These are phyloP conservation scores for Lonicera japonica DNA, from an alignment of 129 eudicot species.

Conservation along the genomic window DNA sequence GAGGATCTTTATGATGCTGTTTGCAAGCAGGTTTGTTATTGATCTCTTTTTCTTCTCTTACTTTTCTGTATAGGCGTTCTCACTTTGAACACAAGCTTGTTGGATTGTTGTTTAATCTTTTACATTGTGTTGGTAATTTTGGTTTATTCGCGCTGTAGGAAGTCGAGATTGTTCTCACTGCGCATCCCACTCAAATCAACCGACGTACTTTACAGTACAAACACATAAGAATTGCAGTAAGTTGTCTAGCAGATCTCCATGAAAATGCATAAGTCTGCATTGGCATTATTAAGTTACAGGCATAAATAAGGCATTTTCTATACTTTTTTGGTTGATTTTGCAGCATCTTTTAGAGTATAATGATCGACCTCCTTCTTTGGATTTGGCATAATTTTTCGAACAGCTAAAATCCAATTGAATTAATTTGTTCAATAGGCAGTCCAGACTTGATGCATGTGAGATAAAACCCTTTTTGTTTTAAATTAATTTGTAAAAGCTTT, in stretches of 20 bases:
- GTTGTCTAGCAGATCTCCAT: constrained; percentile 10
- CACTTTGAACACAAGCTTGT: not conserved
- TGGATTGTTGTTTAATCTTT: not conserved
- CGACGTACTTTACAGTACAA: constrained; percentile 92
- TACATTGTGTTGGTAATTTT: constrained; percentile 3
- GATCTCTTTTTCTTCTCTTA: not conserved
- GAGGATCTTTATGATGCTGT: constrained; percentile 75
- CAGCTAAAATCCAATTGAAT: too few relatives aligned
- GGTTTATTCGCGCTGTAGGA: constrained; percentile 37
- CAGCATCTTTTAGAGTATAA: constrained; percentile 90
- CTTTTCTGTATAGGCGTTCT: not conserved
- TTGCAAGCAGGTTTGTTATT: constrained; percentile 70
- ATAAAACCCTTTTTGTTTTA: too few relatives aligned
- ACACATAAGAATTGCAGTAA: constrained; percentile 86
- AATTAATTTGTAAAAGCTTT: too few relatives aligned
- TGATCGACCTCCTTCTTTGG: constrained; percentile 75
- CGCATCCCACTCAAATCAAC: constrained; percentile 97
- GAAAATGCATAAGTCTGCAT: not conserved
- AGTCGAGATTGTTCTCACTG: constrained; percentile 96
- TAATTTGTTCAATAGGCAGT: too few relatives aligned
- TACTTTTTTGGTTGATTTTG: constrained; percentile 9
- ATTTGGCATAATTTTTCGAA: too few relatives aligned
- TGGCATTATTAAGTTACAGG: not conserved
- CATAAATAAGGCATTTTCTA: not conserved
- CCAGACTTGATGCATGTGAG: too few relatives aligned